Evolutionary conservation across 2,329 filamentous ascomycete species (phyloP), one percentile per base, ranked within the genome.

Genomic region (Aureobasidium uvarum): DNA sequence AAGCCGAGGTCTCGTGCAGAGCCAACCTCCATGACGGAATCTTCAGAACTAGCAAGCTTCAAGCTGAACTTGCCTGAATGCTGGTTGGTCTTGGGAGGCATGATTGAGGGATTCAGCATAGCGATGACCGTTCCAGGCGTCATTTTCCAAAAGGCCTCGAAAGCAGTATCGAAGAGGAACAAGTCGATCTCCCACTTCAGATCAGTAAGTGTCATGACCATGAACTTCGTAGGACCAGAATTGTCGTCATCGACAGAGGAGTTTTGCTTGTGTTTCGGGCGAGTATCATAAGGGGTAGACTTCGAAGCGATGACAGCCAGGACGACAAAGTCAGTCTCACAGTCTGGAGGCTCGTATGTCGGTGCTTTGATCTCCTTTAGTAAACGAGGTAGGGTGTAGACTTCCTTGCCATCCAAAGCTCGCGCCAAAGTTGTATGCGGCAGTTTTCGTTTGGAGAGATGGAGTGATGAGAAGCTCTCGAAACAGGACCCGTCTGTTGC

Each of bases 101-200:
- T 91, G 70, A 98, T 89, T 20, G 83, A 87, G 1, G 95, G 95
- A 73, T 99, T 99, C 36, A 99, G 82, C 31, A 99, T 90, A 5
- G 94, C 95, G 65, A 99, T 82, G 1, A 98, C 84, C 0, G 93
- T 97, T n/a, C 95, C 95, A 1, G 91, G 85, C 0, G 88, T 88
- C n/a, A 98, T 81, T 74, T 96, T 96, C 89, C 94, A 98, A 79
- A 95, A 99, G 64, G 90, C 87, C 18, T 91, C 89, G 72, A 98
- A 97, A 7, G 92, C 96, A 0, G 89, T 87, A 71, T 91, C 90
- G 77, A 99, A 99, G 16, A 99, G 85, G 71, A 92, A 98, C 48
- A 98, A 84, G 69, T 98, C 93, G 14, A 99, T 77, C 71, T 96
- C 92, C 86, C 88, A 96, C 71, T 92, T 89, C 13, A 99, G 81